These are phyloP conservation scores for Neurospora sp. DNA, from an alignment of 495 filamentous ascomycete species.

Conservation along the genomic window DNA sequence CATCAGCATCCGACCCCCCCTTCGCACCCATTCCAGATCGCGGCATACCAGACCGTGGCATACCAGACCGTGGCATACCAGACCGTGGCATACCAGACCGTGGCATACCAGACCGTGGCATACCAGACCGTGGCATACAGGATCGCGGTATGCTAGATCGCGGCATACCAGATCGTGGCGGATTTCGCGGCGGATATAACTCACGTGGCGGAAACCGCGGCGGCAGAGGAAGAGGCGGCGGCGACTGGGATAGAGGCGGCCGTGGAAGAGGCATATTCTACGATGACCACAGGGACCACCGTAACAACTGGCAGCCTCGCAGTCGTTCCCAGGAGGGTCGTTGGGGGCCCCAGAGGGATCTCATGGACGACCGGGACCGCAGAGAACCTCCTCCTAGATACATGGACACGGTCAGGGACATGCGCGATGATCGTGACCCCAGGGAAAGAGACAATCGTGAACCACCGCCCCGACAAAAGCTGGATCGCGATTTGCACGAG, in stretches of 20 bases:
- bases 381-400: slow-evolving; percentile 24
- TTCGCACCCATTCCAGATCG: slow-evolving; percentile 39
- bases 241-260: slow-evolving; percentile 57
- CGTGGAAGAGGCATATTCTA: slow-evolving; percentile 39
- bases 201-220: slow-evolving; percentile 9
- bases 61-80: slow-evolving; percentile 44
- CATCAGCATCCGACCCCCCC: slow-evolving; percentile 56
- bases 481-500: slow-evolving; percentile 36
- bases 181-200: slow-evolving; percentile 24
- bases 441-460: slow-evolving; percentile 20
- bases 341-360: slow-evolving; percentile 33
- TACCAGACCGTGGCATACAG: slow-evolving; percentile 22
- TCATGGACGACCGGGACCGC: slow-evolving; percentile 37
- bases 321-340: slow-evolving; percentile 63
- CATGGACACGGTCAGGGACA: slow-evolving; percentile 41
- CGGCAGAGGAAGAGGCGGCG: slow-evolving; percentile 52
- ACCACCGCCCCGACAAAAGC: slow-evolving; percentile 37
- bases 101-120: slow-evolving; percentile 41
- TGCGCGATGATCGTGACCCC: slow-evolving; percentile 43
- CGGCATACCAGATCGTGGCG: slow-evolving; percentile 40
- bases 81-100: neutral
- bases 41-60: slow-evolving; percentile 35
- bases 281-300: slow-evolving; percentile 46
- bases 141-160: slow-evolving; percentile 35
- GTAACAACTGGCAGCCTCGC: slow-evolving; percentile 40